Conservation (phyloP, 306 rosid genomes). For the Quillaja saponaria region DNA sequence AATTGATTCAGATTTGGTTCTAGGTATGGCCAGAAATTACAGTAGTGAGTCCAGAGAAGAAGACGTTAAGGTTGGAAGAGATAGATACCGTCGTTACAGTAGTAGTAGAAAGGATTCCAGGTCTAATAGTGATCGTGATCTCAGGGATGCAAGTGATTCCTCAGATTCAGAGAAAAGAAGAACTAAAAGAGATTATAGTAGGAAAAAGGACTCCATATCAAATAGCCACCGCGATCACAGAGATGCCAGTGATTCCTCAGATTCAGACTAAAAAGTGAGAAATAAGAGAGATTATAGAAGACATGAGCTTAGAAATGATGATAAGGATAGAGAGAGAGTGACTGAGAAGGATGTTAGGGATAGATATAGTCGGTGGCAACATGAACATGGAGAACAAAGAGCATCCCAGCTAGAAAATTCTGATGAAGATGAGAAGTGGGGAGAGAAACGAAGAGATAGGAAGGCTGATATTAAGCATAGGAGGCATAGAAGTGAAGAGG, state of each 20-base stretch:
- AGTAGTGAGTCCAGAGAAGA: conserved; percentile 50
- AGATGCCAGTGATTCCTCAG: too few relatives aligned
- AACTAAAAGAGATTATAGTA: conserved; percentile 8
- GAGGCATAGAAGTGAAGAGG: conserved; percentile 35
- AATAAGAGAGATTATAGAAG: too few relatives aligned
- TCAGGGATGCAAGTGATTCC: conserved; percentile 16
- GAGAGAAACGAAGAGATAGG: conserved; percentile 36
- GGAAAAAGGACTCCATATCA: too few relatives aligned
- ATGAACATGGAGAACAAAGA: conserved; percentile 29
- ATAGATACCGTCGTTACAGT: conserved; percentile 18
- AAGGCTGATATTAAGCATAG: conserved; percentile 32
- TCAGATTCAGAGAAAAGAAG: conserved; percentile 31
- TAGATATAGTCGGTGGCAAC: conserved; percentile 28
- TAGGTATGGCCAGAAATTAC: conserved; percentile 53
- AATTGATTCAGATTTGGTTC: background rate
- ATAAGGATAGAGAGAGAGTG: conserved; percentile 21
- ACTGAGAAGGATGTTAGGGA: conserved; percentile 27
- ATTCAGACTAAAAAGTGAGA: too few relatives aligned
- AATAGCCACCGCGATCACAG: too few relatives aligned
- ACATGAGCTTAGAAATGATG: conserved; percentile 26
- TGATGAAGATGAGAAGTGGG: conserved; percentile 35
- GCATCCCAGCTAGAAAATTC: conserved; percentile 24
- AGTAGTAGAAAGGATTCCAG: conserved; percentile 34
- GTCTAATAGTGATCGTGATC: conserved; percentile 6
- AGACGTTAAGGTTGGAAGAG: conserved; percentile 30